Evolutionary conservation across 2,329 filamentous ascomycete genomes (phyloP), one percentile per base, ranked within the genome.

Genomic region (Diaporthe nobilis): DNA sequence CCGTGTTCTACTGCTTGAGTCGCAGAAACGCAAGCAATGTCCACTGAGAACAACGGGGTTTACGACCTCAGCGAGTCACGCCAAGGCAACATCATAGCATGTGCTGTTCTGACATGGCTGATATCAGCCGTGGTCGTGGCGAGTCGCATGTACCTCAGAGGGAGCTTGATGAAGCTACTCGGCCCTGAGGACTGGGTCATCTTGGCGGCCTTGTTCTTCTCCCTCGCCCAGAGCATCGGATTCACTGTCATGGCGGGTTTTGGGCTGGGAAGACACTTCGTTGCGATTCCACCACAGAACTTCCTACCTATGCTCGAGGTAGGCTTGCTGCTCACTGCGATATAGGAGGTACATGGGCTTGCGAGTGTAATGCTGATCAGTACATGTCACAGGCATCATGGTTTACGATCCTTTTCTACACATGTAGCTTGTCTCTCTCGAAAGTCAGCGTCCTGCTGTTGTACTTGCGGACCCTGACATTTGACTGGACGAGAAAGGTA

Each of bases 151-250:
- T 83, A 81, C 55, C 82, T 83, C 37, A 76, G 83, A 72, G 77
- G 80, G 8, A 75, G 78, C 9, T 72, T 84, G 72, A 81, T 83
- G 57, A 81, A 81, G 74, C 80, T 83, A 57, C 80, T 83, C 71
- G 83, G 82, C 73, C 28, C 77, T 4, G 83, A 84, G 68, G 83
- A 84, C 73, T 83, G 82, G 79, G 78, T 80, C 6, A 81, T 83
- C 57, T 17, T 84, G n/a, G 74, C 81, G 37, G 78, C 83, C 12
- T 71, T 83, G 39, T 79, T 82, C n/a, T 77, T 77, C 53, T 77
- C 76, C 42, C 51, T 60, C 22, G 65, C 51, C 15, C 42, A 75
- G n/a, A 73, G 70, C 42, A 61, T 61, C n/a, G 58, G 63, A 2
- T 77, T 53, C 44, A 73, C 76, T 22, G 25, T 70, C 42, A 70